Evolutionary conservation across 768 basidiomycete species (phyloP), one percentile per base, ranked within the genome.

Genomic region (Cytidiella melzeri): DNA sequence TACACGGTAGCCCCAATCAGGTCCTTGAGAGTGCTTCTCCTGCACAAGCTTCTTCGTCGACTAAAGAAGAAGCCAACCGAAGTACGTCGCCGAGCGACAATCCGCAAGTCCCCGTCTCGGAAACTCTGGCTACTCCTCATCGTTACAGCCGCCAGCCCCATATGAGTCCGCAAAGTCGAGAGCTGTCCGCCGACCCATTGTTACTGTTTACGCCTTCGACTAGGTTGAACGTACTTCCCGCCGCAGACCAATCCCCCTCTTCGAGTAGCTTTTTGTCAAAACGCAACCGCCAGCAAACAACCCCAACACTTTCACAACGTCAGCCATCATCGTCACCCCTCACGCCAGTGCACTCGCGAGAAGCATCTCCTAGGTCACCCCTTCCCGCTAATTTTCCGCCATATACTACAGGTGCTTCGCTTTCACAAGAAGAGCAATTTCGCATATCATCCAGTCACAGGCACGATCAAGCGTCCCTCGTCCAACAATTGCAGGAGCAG

Each of bases 131-230:
- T 28, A 48, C n/a, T 41, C 47, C 13, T 48, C 39, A n/a, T 15
- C n/a, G 4, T 13, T 41, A 6, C 47, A 38, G 15, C 23, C 39
- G 4, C 47, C 40, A 13, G 6, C 26, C 5, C 45, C 28, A 20
- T 36, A 18, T 34, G 30, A 34, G 30, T 15, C n/a, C n/a, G n/a
- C n/a, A n/a, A n/a, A n/a, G 15, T 34, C 30, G 15, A 15, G 11
- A 11, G 3, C 40, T 18, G 18, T 48, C 47, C 6, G 36, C 24
- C 4, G 47, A 48, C 47, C 47, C 47, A 19, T 24, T 48, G n/a
- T 40, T 41, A 11, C 47, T 48, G 9, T 30, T 42, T 11, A 41
- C 18, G n/a, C 24, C 24, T 13, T 41, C 26, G 20, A 3, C 12
- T 18, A 42, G 12, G 11, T n/a, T 12, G 13, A 25, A 11, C 40